These are phyloP conservation scores for Penicillium chermesinum DNA, from an alignment of 495 filamentous ascomycete genomes.

Conservation along the genomic window DNA sequence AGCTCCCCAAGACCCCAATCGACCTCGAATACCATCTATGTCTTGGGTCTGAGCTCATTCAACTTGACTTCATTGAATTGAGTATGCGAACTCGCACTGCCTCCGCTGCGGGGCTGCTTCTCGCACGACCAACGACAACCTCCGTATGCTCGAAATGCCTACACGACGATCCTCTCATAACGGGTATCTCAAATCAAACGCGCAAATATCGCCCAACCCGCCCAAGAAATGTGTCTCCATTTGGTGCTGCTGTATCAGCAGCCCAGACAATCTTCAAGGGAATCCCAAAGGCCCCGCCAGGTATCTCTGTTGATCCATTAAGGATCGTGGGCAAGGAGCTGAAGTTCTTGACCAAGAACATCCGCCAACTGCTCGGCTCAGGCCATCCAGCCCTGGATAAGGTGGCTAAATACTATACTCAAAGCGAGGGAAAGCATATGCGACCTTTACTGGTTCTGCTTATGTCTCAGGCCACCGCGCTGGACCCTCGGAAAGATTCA, in stretches of 20 bases:
- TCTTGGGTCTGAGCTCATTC: not conserved
- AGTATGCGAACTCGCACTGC: conserved; percentile 43
- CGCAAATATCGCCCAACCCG: conserved; percentile 42
- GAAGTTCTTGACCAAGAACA: conserved; percentile 88
- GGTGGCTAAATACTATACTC: conserved; percentile 97
- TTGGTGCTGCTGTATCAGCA: conserved; percentile 67
- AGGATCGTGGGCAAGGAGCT: conserved; percentile 89
- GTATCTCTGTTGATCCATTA: conserved; percentile 66
- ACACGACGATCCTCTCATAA: conserved; percentile 33
- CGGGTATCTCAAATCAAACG: conserved; percentile 25
- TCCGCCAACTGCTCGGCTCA: conserved; percentile 79
- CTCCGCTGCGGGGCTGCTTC: conserved; percentile 36
- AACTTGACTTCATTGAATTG: conserved; percentile 9
- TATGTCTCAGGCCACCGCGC: conserved; percentile 87
- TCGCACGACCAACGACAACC: conserved; percentile 32
- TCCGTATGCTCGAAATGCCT: conserved; percentile 44
- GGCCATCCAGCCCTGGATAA: conserved; percentile 91
- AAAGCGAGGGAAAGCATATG: conserved; percentile 92
- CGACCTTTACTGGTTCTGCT: conserved; percentile 89
- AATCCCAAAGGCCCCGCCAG: conserved; percentile 51
- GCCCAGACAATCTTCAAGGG: conserved; percentile 76
- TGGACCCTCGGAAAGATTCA: conserved; percentile 59
- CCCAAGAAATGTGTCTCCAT: conserved; percentile 47
- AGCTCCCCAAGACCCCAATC: not conserved
- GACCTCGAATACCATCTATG: conserved; percentile 8